Conservation (phyloP, 306 rosid genomes). For the Ormosia semicastrata region DNA sequence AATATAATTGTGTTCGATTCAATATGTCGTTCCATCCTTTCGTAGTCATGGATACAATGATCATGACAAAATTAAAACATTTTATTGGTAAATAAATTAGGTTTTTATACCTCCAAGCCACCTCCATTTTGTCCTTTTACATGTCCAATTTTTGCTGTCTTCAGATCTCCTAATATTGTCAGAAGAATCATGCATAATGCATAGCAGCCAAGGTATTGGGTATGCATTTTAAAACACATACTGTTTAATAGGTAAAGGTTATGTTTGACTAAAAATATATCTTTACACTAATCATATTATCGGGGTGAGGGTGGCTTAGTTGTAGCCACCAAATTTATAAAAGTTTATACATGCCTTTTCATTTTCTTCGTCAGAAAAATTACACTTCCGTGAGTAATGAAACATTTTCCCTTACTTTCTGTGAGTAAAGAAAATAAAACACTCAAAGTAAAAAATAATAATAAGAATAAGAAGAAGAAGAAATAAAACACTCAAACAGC, state of each 20-base stretch:
- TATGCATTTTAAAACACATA: too few relatives aligned
- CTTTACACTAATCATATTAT: neutral
- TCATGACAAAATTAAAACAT: neutral
- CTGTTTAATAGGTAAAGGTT: neutral
- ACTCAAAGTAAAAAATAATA: too few relatives aligned
- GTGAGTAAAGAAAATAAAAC: neutral
- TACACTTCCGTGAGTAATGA: conserved; percentile 2
- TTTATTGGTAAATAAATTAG: neutral
- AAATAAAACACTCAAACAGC: neutral
- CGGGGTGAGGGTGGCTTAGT: neutral
- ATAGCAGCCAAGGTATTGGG: too few relatives aligned
- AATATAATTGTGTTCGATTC: neutral
- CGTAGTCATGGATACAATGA: neutral
- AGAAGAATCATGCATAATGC: conserved; percentile 5
- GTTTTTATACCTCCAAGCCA: neutral
- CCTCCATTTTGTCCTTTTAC: neutral
- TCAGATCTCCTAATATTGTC: neutral
- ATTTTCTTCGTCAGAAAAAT: neutral
- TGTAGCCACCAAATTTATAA: conserved; percentile 4
- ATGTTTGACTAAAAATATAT: conserved; percentile 19
- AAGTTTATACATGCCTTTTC: neutral
- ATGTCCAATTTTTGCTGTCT: neutral
- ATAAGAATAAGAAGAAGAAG: too few relatives aligned
- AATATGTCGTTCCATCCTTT: neutral
- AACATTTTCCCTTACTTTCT: neutral